These are phyloP conservation scores for Verticillium longisporum DNA, from an alignment of 2,329 filamentous ascomycete genomes.

Conservation along the genomic window DNA sequence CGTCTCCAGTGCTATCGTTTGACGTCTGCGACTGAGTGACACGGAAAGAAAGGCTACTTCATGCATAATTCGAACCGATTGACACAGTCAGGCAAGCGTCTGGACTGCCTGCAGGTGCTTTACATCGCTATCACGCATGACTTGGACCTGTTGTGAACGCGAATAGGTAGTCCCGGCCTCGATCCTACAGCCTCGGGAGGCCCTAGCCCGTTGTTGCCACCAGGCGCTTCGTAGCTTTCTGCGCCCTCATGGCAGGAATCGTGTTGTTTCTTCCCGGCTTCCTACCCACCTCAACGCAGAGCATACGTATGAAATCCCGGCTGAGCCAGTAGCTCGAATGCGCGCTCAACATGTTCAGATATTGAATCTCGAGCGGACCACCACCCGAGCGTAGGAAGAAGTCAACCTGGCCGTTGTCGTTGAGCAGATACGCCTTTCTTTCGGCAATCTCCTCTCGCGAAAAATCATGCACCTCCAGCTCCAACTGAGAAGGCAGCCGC, in stretches of 20 bases:
- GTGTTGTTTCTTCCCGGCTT: conserved; percentile 57
- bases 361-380: conserved; percentile 88
- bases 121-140: no score
- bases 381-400: conserved; percentile 79
- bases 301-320: conserved; percentile 77
- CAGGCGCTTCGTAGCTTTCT: conserved; percentile 39
- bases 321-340: conserved; percentile 93
- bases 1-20: no score
- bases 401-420: conserved; percentile 95
- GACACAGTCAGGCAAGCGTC: no score
- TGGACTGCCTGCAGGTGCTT: no score
- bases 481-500: conserved; percentile 60
- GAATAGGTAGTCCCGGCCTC: no score
- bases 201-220: background rate
- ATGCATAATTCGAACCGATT: no score
- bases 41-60: no score
- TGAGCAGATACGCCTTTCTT: conserved; percentile 77
- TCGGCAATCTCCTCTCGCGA: conserved; percentile 87
- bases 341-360: conserved; percentile 92
- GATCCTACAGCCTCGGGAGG: no score
- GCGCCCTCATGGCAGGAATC: conserved; percentile 50
- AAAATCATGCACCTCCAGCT: conserved; percentile 94
- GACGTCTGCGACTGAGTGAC: no score
- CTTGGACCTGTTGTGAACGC: no score
- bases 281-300: conserved; percentile 83